Evolutionary conservation across 805 yeast species (phyloP), one percentile per base, ranked within the genome.

Genomic region (Metschnikowia dekortorum): DNA sequence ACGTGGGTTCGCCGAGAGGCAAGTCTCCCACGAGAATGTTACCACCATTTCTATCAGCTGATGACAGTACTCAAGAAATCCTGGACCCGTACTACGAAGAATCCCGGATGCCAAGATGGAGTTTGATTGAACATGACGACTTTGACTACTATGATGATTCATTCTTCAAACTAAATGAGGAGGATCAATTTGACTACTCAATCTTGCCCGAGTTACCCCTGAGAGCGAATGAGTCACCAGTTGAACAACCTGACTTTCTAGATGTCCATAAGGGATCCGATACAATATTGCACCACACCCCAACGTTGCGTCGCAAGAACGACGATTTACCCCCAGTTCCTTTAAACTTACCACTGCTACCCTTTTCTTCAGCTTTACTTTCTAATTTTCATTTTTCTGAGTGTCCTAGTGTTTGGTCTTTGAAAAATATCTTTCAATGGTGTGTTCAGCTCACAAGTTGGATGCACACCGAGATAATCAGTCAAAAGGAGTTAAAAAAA

Each of bases 381-480:
- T 72, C 70, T 13, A 73, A 73, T 18, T 65, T 68, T n/a, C 84
- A 82, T 53, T 72, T 81, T 47, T 61, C 75, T 9, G 70, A 67
- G 26, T 82, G 86, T 55, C 60, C 61, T 2, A 65, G 66, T 34
- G 74, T 82, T 3, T 75, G 78, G 67, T 69, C 78, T 0, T 54
- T 84, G 11, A 74, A 77, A 0, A 71, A 70, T 16, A 66, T 83
- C 4, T 82, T 79, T 57, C 60, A 64, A 31, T 83, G 88, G 88
- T 76, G 83, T 34, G 68, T 75, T 47, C 68, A 76, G 31, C 68
- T 80, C 46, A 66, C 67, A 31, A 70, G 67, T 26, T 83, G 87
- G 87, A 71, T 79, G 16, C 79, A 77, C 42, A 81, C 75, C 46
- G 73, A 66, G 59, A 59, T 67, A 8, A 74, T 84, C n/a, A 70